Evolutionary conservation across 176 grass and related monocot species (phyloP).

Genomic region (Hsuehochloa calcarea): DNA sequence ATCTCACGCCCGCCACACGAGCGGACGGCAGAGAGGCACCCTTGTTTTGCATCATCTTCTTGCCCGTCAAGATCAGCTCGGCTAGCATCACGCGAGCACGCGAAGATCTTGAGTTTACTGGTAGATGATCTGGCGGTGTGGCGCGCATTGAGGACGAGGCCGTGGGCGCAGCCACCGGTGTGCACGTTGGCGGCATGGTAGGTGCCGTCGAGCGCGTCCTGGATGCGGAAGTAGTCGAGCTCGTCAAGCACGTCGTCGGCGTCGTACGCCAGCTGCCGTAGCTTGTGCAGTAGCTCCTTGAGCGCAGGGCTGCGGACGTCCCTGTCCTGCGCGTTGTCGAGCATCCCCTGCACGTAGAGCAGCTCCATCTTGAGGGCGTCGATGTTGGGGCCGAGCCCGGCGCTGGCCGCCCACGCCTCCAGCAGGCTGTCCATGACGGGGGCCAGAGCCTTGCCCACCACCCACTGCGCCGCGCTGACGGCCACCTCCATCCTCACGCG

Average conservation of each 20-base stretch:
- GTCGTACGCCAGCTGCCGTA: background rate
- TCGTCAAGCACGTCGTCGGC: slow-evolving; percentile 22
- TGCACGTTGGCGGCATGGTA: background rate
- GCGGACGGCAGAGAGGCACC: background rate
- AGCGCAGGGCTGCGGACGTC: background rate
- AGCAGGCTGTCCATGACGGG: background rate
- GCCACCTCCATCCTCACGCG: background rate
- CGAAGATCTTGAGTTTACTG: background rate
- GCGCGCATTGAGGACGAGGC: background rate
- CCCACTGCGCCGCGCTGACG: background rate
- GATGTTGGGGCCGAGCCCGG: background rate
- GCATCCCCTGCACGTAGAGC: background rate
- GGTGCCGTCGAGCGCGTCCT: slow-evolving; percentile 8
- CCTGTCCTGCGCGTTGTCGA: background rate
- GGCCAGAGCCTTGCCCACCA: slow-evolving; percentile 6
- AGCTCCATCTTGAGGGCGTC: slow-evolving; percentile 20
- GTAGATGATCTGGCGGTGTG: background rate
- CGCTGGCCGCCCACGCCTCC: slow-evolving; percentile 28
- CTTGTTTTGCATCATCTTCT: background rate
- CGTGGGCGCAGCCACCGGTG: background rate
- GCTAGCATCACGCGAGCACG: background rate
- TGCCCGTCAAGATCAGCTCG: background rate
- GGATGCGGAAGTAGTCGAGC: slow-evolving; percentile 32
- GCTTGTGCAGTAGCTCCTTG: background rate
- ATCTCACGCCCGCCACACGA: too few relatives aligned